phyloP scores from a whole-genome alignment of 306 rosid genomes.

The Quercus mongolica region DNA sequence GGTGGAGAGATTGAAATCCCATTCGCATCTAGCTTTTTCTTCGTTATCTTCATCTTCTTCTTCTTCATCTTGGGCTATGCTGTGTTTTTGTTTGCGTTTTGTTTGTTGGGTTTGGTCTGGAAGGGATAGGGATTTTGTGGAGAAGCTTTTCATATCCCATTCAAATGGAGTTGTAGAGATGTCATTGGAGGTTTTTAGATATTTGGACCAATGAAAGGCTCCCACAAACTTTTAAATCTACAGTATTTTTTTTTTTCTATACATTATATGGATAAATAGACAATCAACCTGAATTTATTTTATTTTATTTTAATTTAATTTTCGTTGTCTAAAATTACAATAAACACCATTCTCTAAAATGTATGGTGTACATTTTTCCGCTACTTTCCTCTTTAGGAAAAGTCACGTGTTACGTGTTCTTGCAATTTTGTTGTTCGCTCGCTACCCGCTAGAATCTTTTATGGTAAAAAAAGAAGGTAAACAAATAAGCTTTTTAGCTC shows the following conservation, averaged over 20 bases:
- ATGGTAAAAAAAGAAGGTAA: too few species aligned
- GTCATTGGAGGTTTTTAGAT: conserved; percentile 9
- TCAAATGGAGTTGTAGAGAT: conserved; percentile 25
- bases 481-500: too few species aligned
- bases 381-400: too few species aligned
- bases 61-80: background rate
- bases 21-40: conserved; percentile 22
- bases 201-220: conserved; percentile 30
- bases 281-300: background rate
- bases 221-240: conserved; percentile 8
- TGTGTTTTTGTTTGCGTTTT: background rate
- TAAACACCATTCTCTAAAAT: background rate
- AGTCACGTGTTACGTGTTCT: too few species aligned
- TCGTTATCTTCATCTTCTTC: background rate
- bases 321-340: background rate
- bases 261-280: conserved; percentile 18
- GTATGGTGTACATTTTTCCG: too few species aligned
- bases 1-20: conserved; percentile 44
- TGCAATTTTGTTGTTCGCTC: too few species aligned
- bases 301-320: background rate
- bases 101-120: background rate
- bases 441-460: too few species aligned
- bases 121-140: conserved; percentile 16
- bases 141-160: conserved; percentile 50
- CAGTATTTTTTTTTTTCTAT: background rate